Evolutionary conservation across 2,329 filamentous ascomycete species (phyloP).

Genomic region (Fusarium guadeloupense): DNA sequence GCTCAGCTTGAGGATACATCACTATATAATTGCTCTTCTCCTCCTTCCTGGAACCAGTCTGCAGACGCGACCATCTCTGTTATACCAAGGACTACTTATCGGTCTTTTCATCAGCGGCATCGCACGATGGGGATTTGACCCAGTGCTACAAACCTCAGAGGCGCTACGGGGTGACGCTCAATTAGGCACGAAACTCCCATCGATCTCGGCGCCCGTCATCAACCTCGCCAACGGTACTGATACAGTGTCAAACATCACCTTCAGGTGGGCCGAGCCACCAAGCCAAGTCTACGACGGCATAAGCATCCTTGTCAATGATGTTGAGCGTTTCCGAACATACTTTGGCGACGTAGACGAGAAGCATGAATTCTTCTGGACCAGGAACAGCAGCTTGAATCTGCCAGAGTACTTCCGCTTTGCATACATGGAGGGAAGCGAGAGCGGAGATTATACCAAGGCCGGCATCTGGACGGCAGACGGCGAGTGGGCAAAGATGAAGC

Average conservation of each 20-base stretch:
- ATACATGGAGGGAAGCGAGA: conserved; percentile 71
- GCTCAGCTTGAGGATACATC: conserved; percentile 87
- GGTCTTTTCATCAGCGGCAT: conserved; percentile 92
- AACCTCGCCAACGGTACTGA: conserved; percentile 49
- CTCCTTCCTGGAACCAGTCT: conserved; percentile 88
- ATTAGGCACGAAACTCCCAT: conserved; percentile 69
- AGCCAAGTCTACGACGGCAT: conserved; percentile 73
- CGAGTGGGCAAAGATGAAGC: conserved; percentile 71
- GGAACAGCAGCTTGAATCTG: conserved; percentile 54
- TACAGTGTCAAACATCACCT: conserved; percentile 71
- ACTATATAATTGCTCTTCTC: conserved; percentile 90
- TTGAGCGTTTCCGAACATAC: conserved; percentile 80
- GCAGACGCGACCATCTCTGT: conserved; percentile 82
- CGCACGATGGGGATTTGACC: conserved; percentile 92
- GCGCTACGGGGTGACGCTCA: conserved; percentile 76
- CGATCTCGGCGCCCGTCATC: conserved; percentile 58
- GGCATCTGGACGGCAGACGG: conserved; percentile 73
- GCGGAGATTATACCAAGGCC: conserved; percentile 79
- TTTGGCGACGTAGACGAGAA: conserved; percentile 62
- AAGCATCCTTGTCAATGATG: conserved; percentile 84
- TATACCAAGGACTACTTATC: conserved; percentile 90
- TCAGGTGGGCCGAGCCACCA: conserved; percentile 59
- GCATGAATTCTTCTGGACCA: conserved; percentile 67
- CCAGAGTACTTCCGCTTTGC: conserved; percentile 83
- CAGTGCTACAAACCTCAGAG: conserved; percentile 82